Percentiles rank a stretch among this genome's conserved stretches.
Evolutionary conservation across 371 early-diverging fungal species (phyloP).

Genomic region (Lichtheimia hyalospora): DNA sequence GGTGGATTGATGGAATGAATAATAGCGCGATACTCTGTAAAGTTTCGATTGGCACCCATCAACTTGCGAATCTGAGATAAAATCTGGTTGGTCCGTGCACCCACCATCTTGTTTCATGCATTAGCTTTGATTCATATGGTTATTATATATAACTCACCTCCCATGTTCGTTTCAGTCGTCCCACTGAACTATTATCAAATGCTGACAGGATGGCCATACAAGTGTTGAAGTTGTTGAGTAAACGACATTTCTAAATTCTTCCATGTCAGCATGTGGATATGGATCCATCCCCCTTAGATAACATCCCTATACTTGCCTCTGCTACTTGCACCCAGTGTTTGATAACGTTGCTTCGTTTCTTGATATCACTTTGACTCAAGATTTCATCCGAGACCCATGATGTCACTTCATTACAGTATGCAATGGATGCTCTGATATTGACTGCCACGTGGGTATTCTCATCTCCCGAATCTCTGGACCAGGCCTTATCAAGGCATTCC

Average conservation of each 20-base stretch:
- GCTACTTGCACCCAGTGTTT: slow-evolving; percentile 88
- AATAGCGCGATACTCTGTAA: slow-evolving; percentile 81
- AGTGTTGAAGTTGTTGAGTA: slow-evolving; percentile 81
- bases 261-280: too few species aligned
- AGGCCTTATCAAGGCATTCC: slow-evolving; percentile 90
- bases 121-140: slow-evolving; percentile 49
- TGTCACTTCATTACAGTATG: slow-evolving; percentile 71
- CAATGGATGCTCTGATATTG: slow-evolving; percentile 77
- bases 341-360: slow-evolving; percentile 73
- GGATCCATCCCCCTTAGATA: too few species aligned
- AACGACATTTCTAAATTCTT: slow-evolving; percentile 30
- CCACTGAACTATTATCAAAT: slow-evolving; percentile 85
- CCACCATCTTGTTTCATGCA: slow-evolving; percentile 35
- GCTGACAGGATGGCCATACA: slow-evolving; percentile 91
- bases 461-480: slow-evolving; percentile 65
- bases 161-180: slow-evolving; percentile 78
- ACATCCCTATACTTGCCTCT: slow-evolving; percentile 36
- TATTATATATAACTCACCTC: slow-evolving; percentile 48
- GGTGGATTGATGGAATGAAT: slow-evolving; percentile 90
- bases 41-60: slow-evolving; percentile 86
- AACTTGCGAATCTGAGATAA: slow-evolving; percentile 55
- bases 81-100: slow-evolving; percentile 43
- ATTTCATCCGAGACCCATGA: slow-evolving; percentile 88
- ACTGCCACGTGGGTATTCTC: slow-evolving; percentile 38
- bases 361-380: slow-evolving; percentile 74